Percentiles rank a stretch among this genome's conserved stretches.
phyloP scores from a whole-genome alignment of 805 yeast species.

The Saturnispora sanitii region DNA sequence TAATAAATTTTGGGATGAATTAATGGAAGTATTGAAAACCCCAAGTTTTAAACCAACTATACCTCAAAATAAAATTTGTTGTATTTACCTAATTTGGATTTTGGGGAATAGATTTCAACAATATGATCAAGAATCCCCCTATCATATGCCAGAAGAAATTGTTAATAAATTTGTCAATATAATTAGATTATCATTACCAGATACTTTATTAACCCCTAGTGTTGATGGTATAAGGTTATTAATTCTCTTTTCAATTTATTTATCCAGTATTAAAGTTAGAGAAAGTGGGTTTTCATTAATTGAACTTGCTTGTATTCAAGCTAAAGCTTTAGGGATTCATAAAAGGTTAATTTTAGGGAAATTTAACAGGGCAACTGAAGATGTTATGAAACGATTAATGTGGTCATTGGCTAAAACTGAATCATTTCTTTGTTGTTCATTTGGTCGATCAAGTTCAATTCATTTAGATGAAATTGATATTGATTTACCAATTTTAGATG shows the following conservation, averaged over 20 bases:
- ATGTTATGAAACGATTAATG: slow-evolving; percentile 32
- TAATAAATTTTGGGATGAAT: slow-evolving; percentile 32
- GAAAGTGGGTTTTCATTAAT: slow-evolving; percentile 40
- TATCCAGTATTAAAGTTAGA: slow-evolving; percentile 35
- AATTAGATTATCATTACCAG: slow-evolving; percentile 33
- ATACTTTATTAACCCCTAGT: slow-evolving; percentile 35
- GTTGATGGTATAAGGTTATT: slow-evolving; percentile 36
- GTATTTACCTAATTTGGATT: slow-evolving; percentile 39
- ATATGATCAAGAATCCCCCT: slow-evolving; percentile 19
- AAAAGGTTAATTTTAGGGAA: slow-evolving; percentile 29
- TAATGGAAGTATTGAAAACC: slow-evolving; percentile 12
- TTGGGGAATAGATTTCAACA: slow-evolving; percentile 29
- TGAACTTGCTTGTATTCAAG: slow-evolving; percentile 39
- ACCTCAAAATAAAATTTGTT: slow-evolving; percentile 31
- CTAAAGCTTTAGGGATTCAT: slow-evolving; percentile 40
- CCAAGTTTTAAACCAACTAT: slow-evolving; percentile 14
- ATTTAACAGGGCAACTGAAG: slow-evolving; percentile 27
- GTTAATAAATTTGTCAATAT: slow-evolving; percentile 31
- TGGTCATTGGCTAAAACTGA: slow-evolving; percentile 39
- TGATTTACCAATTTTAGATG: slow-evolving; percentile 28
- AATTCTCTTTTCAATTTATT: slow-evolving; percentile 33
- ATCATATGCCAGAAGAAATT: slow-evolving; percentile 11
- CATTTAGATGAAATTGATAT: slow-evolving; percentile 36
- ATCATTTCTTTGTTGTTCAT: slow-evolving; percentile 32
- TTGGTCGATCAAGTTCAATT: slow-evolving; percentile 38